phyloP scores from a whole-genome alignment of 768 basidiomycete genomes.

The Rubroboletus pulcherrimus region DNA sequence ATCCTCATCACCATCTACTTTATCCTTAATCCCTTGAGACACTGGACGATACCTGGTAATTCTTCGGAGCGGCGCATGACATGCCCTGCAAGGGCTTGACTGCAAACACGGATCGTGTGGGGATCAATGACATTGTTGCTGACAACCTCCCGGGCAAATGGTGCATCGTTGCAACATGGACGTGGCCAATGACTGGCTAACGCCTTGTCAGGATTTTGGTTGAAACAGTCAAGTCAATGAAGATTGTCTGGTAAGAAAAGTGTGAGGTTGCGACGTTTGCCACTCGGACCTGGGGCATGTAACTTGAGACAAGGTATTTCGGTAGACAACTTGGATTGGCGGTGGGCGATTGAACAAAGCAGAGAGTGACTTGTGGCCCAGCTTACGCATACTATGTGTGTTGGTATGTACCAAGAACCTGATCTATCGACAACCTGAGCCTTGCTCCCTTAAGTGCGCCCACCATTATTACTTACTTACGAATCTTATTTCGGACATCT shows the following conservation, averaged over 20 bases:
- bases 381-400: not conserved
- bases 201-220: not conserved
- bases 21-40: not conserved
- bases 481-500: not conserved
- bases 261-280: not conserved
- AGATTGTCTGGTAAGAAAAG: not conserved
- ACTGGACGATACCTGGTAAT: conserved; percentile 4
- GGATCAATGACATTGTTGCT: not conserved
- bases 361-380: not conserved
- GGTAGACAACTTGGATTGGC: not conserved
- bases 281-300: not conserved
- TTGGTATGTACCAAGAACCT: not conserved
- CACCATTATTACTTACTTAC: not conserved
- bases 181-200: not conserved
- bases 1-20: not conserved
- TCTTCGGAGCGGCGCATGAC: not conserved
- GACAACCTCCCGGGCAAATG: not conserved
- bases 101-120: not conserved
- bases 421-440: not conserved
- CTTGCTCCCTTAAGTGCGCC: not conserved
- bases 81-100: not conserved
- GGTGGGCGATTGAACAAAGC: not conserved
- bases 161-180: not conserved
- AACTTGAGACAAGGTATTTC: not conserved
- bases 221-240: not conserved